Base-by-base conservation (phyloP, 2,329 filamentous ascomycete species). In the Chrysoporthe puriensis region DNA sequence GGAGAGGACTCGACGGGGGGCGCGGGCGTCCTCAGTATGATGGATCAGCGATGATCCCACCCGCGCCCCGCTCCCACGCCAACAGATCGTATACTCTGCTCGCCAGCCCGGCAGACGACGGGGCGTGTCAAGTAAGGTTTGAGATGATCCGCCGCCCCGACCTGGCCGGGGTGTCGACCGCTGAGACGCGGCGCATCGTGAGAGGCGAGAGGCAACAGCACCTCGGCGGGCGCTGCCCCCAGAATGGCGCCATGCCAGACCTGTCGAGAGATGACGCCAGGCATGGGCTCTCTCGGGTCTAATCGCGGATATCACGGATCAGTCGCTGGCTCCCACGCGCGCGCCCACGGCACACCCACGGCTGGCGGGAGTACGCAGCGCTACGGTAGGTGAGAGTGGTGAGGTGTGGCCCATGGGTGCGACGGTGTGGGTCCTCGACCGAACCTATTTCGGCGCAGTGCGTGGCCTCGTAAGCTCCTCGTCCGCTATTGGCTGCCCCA, bases 401-500 rank as follows among this genome's bases (percentile, higher is more conserved):
- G 26, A 26, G 26, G 26, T 42, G 34, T 26, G 34, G 26, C 16
- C 32, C 11, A 32, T 16, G 46, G 54, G 46, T 18, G 48, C 18
- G 36, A 54, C 42, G 14, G 56, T 56, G 67, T 69, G 67, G 67
- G 67, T 54, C 62, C 48, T 36, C 14, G 43, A 18, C 21, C 43
- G 48, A 66, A 52, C 59, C 68, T 46, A 70, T 70, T 50, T 70
- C 68, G 68, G 62, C 42, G 65, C 68, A 66, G 65, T 63, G 58
- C 68, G 66, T 72, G 73, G 73, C 74, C 72, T 76, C 74, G 74
- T 76, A 72, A 76, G 74, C 74, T 75, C 56, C 13, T 42, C 54
- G 63, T 7, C 56, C 52, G 69, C 69, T 71, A 75, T 76, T 76
- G 74, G 74, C 62, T 40, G 56, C 44, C 4, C 64, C 50, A 61